A percentile compares a stretch with the other conserved stretches of the same genome.
Evolutionary conservation across 225 moss, liverwort and hornwort genomes (phyloP).

Genomic region (Physcomitrium patens): DNA sequence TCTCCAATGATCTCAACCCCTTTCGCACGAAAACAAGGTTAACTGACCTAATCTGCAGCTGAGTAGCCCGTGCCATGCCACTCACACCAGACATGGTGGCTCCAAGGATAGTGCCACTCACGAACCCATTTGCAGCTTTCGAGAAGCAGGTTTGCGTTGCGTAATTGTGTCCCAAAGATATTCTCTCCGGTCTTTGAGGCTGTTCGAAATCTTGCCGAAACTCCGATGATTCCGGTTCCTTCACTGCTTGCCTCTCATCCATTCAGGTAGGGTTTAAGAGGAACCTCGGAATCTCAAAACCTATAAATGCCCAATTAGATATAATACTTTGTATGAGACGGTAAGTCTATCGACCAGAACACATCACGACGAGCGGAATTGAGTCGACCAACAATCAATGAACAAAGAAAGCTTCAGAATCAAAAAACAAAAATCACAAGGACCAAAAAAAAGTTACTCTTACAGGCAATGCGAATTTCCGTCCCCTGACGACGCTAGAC

Average conservation of each 20-base stretch:
- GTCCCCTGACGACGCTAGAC: background rate
- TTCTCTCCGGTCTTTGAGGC: constrained; percentile 23
- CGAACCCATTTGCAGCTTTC: constrained; percentile 44
- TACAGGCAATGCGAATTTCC: background rate
- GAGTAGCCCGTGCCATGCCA: constrained; percentile 53
- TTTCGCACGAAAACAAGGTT: background rate
- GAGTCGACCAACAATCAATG: background rate
- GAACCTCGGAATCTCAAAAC: background rate
- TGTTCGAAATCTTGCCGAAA: constrained; percentile 33
- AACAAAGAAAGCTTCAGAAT: background rate
- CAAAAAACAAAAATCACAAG: background rate
- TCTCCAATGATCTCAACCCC: background rate
- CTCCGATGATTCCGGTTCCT: background rate
- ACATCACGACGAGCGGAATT: background rate
- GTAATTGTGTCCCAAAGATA: background rate
- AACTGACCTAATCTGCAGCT: constrained; percentile 54
- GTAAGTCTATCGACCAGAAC: background rate
- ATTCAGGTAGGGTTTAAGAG: constrained; percentile 23
- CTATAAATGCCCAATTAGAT: background rate
- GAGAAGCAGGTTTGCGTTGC: constrained; percentile 40
- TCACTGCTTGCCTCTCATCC: constrained; percentile 24
- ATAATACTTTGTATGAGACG: background rate
- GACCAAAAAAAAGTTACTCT: background rate
- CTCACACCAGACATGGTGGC: constrained; percentile 60
- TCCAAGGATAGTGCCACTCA: constrained; percentile 55